Evolutionary conservation across 1,284 basidiomycete species (phyloP), one percentile per base, ranked within the genome.

Genomic region (Golubevia sp.): DNA sequence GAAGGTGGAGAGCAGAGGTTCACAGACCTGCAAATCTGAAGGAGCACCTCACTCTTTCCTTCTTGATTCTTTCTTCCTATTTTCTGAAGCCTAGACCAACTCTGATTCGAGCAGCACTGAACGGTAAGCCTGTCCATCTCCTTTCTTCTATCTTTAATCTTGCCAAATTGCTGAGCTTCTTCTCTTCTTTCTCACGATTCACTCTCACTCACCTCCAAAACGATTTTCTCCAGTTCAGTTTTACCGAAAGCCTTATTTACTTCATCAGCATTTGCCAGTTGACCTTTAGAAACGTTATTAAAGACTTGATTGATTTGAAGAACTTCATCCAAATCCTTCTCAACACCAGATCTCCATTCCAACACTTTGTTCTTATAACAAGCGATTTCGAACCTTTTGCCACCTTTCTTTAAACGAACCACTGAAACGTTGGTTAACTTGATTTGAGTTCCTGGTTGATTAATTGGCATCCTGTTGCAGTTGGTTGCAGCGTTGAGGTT

Each of bases 341-440:
- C 96, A 23, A 96, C 91, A 66, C 94, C 94, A 59, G 89, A 93
- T 62, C 96, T 87, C 90, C 92, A 99, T 85, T 97, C 95, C 73
- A 94, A 92, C 21, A 98, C 96, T 86, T 98, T 98, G 86, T 99
- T 99, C 87, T 98, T 97, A 87, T 98, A 98, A 85, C 95, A 98
- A 55, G 96, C 96, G 74, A 99, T 92, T 92, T 99, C 97, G 84
- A 97, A 99, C 58, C 97, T 90, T 85, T 98, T 98, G 27, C 97
- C 97, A 53, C 91, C 93, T 84, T 97, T 97, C 86, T 94, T 97
- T 57, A 97, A 87, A 53, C 94, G 90, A 30, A 99, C 95, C 81
- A 98, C 89, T 48, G 94, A 96, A 58, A 98, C 95, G 84, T 98
- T 98, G 2, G 96, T 98, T 52, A 98, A 87, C 84, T 84, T 84